These are phyloP conservation scores for Zea mays DNA, from an alignment of 176 grass and related monocot genomes.

Conservation along the genomic window Zm-B73-REFERENCE-NAM-5.0 NC_050098.1:207713501-207714000, in stretches of 20 bases:
- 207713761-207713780: constrained; percentile 27
- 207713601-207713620: not conserved
- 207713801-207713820: constrained; percentile 90
- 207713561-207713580: constrained; percentile 50
- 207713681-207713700: constrained; percentile 61
- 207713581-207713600: constrained; percentile 52
- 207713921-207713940: not conserved
- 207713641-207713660: constrained; percentile 81
- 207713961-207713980: constrained; percentile 36
- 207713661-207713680: constrained; percentile 77
- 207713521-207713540: constrained; percentile 42
- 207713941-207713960: constrained; percentile 13
- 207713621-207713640: constrained; percentile 41
- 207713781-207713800: constrained; percentile 68
- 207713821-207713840: constrained; percentile 33
- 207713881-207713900: constrained; percentile 64
- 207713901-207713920: not conserved
- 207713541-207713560: constrained; percentile 43
- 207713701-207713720: constrained; percentile 57
- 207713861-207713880: constrained; percentile 73
- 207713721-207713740: constrained; percentile 79
- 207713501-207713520: constrained; percentile 25
- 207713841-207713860: constrained; percentile 8
- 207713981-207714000: constrained; percentile 45
- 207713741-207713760: constrained; percentile 36